A percentile compares a stretch with the other conserved stretches of the same genome.
Evolutionary conservation across 441 rosid genomes (phyloP).

Genomic region (Rhodomyrtus psidioides): DNA sequence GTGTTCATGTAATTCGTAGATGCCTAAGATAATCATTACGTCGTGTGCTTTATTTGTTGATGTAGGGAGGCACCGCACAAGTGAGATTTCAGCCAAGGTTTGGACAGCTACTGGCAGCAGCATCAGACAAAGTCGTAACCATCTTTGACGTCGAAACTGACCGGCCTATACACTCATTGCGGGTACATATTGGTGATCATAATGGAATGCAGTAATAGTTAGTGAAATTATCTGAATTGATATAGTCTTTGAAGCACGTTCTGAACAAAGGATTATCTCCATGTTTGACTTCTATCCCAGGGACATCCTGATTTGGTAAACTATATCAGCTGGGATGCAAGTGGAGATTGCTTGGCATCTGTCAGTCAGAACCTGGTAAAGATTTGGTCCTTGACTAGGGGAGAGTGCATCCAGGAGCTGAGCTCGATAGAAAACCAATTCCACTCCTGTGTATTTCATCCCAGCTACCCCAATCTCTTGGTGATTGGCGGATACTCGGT

Average conservation of each 20-base stretch:
- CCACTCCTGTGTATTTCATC: conserved; percentile 70
- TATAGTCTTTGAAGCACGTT: not conserved
- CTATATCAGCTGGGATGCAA: conserved; percentile 61
- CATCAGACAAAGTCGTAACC: conserved; percentile 47
- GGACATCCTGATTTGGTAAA: conserved; percentile 49
- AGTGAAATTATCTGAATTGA: not conserved
- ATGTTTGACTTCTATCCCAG: conserved; percentile 11
- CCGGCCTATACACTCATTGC: conserved; percentile 25
- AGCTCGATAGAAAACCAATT: conserved; percentile 40
- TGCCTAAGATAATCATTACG: not conserved
- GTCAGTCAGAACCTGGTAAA: conserved; percentile 54
- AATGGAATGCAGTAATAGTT: not conserved
- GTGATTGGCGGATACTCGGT: conserved; percentile 59
- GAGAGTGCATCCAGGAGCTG: conserved; percentile 53
- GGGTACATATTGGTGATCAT: conserved; percentile 25
- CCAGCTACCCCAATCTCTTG: conserved; percentile 40
- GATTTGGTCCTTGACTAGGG: conserved; percentile 49
- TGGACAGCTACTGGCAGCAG: conserved; percentile 58
- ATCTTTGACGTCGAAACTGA: conserved; percentile 56
- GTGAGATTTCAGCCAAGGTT: conserved; percentile 66
- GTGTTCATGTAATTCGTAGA: not conserved
- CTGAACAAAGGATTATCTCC: not conserved
- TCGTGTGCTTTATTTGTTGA: not conserved
- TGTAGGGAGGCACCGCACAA: conserved; percentile 56
- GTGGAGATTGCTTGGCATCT: conserved; percentile 54